Conservation (phyloP, 2,329 filamentous ascomycete genomes). For the Aspergillus novofumigatus region DNA sequence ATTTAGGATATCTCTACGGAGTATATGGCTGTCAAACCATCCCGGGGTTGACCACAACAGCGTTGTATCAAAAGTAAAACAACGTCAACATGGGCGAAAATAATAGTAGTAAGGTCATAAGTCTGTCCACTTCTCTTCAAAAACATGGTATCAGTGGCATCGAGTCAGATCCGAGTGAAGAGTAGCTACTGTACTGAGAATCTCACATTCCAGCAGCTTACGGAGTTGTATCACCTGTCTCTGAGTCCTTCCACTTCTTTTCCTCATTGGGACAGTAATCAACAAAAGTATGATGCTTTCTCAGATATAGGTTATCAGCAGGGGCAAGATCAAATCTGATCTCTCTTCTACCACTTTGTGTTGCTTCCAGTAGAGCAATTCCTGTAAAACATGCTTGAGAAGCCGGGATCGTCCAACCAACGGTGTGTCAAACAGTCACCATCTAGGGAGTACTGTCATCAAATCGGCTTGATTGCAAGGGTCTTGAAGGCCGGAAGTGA, state of each 20-base stretch:
- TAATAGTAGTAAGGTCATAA: not conserved
- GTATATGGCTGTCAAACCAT: not conserved
- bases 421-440: not conserved
- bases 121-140: not conserved
- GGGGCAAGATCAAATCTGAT: not conserved
- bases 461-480: not conserved
- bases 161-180: no score
- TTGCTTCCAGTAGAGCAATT: not conserved
- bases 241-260: not conserved
- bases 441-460: not conserved
- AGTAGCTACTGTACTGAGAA: not conserved
- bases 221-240: no score
- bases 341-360: not conserved
- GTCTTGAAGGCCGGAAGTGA: constrained; percentile 2
- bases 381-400: not conserved
- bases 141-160: no score
- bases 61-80: not conserved
- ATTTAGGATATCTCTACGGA: not conserved
- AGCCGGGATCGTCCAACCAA: not conserved
- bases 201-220: no score
- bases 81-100: not conserved
- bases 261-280: not conserved
- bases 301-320: not conserved
- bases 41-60: not conserved
- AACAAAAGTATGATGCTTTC: not conserved